Evolutionary conservation across 75 land plant genomes (phyloP).

Genomic region (Cupressus sempervirens): DNA sequence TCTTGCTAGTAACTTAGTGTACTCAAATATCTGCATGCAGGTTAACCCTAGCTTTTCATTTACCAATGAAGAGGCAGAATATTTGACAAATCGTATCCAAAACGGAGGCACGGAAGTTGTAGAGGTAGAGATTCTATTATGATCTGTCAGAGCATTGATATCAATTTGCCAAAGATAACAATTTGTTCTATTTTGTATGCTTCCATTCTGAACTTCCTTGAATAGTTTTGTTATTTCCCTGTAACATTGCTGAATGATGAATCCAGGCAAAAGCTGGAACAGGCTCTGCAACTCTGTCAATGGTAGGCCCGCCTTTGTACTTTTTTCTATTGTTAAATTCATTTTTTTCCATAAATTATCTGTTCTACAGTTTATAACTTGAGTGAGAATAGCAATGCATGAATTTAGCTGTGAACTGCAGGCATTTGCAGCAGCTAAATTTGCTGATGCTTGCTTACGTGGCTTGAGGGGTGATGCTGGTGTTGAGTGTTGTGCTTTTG

Average conservation of each 20-base stretch:
- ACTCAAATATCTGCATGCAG: constrained; percentile 34
- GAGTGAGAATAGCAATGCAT: not conserved
- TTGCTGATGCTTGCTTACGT: constrained; percentile 83
- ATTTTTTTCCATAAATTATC: not conserved
- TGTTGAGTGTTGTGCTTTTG: constrained; percentile 81
- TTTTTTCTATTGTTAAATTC: constrained; percentile 3
- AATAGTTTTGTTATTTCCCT: not conserved
- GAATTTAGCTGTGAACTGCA: constrained; percentile 22
- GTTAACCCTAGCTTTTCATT: constrained; percentile 75
- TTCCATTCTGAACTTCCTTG: not conserved
- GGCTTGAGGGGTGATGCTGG: constrained; percentile 88
- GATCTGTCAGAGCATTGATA: not conserved
- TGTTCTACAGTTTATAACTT: not conserved
- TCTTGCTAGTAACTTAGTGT: not conserved
- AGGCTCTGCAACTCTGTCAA: constrained; percentile 97
- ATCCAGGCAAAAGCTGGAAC: constrained; percentile 99
- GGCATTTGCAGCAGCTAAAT: constrained; percentile 96
- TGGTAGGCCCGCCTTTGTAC: constrained; percentile 46
- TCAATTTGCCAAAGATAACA: not conserved
- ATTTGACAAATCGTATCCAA: constrained; percentile 90
- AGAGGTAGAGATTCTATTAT: constrained; percentile 56
- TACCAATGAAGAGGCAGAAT: constrained; percentile 64
- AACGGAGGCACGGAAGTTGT: constrained; percentile 99
- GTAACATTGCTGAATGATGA: constrained; percentile 5
- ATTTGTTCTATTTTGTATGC: not conserved